phyloP scores from a whole-genome alignment of 768 basidiomycete genomes.

The Pluteus cervinus region DNA sequence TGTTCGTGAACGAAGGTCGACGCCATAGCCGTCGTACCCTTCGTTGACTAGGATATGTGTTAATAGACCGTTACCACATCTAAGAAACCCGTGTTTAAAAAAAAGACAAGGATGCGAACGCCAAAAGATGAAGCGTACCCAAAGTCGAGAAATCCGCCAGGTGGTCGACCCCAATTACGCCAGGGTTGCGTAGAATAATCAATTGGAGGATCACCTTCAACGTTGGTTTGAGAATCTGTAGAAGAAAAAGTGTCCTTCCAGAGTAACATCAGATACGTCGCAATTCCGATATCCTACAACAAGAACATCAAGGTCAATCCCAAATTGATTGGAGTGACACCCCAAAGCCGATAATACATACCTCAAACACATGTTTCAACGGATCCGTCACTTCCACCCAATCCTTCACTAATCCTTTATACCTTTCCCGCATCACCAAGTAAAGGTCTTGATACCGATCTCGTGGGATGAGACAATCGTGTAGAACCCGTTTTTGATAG shows the following conservation, averaged over 20 bases:
- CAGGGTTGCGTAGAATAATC: slow-evolving; percentile 33
- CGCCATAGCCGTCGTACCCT: slow-evolving; percentile 79
- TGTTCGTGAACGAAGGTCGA: slow-evolving; percentile 79
- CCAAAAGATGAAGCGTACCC: no score
- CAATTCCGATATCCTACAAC: slow-evolving; percentile 85
- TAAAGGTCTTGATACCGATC: slow-evolving; percentile 90
- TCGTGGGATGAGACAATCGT: slow-evolving; percentile 73
- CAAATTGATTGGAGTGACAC: neutral
- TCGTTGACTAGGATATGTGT: slow-evolving; percentile 82
- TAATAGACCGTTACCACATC: slow-evolving; percentile 90
- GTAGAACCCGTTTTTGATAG: slow-evolving; percentile 81
- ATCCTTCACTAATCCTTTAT: slow-evolving; percentile 66
- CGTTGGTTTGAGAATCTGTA: slow-evolving; percentile 4
- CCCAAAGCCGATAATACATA: slow-evolving; percentile 17
- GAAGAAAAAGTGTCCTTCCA: slow-evolving; percentile 71
- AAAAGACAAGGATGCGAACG: neutral
- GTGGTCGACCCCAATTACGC: slow-evolving; percentile 72
- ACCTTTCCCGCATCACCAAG: slow-evolving; percentile 76
- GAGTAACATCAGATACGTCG: slow-evolving; percentile 85
- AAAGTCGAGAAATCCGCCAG: slow-evolving; percentile 83
- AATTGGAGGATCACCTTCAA: slow-evolving; percentile 3
- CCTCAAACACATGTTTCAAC: slow-evolving; percentile 87
- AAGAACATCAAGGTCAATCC: neutral
- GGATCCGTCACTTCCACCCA: slow-evolving; percentile 87
- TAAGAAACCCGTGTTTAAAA: slow-evolving; percentile 18